Conservation (phyloP, 768 basidiomycete genomes). For the Lyophyllum semitale region DNA sequence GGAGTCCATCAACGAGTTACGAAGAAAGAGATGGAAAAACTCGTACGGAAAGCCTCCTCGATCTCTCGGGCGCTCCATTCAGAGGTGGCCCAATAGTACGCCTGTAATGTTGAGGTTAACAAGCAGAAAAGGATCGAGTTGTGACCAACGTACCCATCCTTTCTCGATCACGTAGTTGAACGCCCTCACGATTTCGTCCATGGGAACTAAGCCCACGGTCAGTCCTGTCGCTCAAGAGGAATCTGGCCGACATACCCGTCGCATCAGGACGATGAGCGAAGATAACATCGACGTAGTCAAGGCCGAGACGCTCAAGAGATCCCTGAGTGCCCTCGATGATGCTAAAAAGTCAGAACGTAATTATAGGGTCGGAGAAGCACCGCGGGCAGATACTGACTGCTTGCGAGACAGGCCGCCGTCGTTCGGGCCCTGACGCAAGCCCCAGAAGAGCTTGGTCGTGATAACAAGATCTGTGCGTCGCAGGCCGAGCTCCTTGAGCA, state of each 20-base stretch:
- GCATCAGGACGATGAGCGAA: constrained; percentile 71
- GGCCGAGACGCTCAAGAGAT: constrained; percentile 63
- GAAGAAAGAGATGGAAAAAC: constrained; percentile 33
- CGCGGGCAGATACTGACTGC: constrained; percentile 44
- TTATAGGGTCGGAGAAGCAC: not conserved
- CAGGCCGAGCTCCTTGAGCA: constrained; percentile 70
- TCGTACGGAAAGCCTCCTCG: constrained; percentile 54
- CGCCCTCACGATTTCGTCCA: constrained; percentile 80
- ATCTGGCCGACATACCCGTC: constrained; percentile 46
- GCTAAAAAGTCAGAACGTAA: too few relatives aligned
- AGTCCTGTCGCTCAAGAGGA: too few relatives aligned
- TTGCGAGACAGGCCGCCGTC: constrained; percentile 57
- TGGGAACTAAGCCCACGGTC: too few relatives aligned
- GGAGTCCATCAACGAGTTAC: constrained; percentile 67
- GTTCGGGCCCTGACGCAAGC: constrained; percentile 59
- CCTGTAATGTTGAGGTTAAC: constrained; percentile 28
- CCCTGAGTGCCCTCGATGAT: constrained; percentile 77
- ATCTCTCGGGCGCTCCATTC: constrained; percentile 71
- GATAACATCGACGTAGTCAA: constrained; percentile 76
- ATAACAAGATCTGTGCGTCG: constrained; percentile 70
- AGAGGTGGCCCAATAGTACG: constrained; percentile 71
- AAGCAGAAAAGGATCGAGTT: not conserved
- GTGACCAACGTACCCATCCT: constrained; percentile 55
- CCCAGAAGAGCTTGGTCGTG: constrained; percentile 85
- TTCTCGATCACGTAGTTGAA: constrained; percentile 79